These are phyloP conservation scores for Lotus japonicus DNA, from an alignment of 306 rosid genomes.

Conservation along the genomic window DNA sequence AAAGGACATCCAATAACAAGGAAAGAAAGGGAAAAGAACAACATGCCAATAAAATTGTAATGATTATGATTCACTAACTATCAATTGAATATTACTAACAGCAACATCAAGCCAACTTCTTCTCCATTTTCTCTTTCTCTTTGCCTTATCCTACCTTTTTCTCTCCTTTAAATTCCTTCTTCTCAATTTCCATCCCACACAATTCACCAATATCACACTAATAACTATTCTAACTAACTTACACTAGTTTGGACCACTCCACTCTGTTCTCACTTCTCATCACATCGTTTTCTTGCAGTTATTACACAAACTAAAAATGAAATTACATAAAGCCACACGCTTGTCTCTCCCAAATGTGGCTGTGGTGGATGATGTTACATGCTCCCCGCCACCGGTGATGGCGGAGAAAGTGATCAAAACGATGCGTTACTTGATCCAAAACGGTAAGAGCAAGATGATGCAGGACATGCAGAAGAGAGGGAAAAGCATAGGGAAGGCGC, in stretches of 20 bases:
- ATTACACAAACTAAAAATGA: conserved; percentile 8
- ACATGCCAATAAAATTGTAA: conserved; percentile 37
- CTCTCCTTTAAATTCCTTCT: conserved; percentile 14
- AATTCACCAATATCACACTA: too few species aligned
- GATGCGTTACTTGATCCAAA: conserved; percentile 37
- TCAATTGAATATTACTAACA: conserved; percentile 9
- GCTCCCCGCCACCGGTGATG: conserved; percentile 24
- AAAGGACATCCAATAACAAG: conserved; percentile 27
- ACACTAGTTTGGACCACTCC: background rate
- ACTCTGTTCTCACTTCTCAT: background rate
- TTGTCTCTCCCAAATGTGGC: conserved; percentile 15
- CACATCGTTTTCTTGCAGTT: background rate
- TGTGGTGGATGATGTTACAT: conserved; percentile 23
- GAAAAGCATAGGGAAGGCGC: conserved; percentile 31
- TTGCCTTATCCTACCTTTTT: conserved; percentile 28
- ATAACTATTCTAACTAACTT: too few species aligned
- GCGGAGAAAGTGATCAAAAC: conserved; percentile 34
- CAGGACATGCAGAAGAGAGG: conserved; percentile 32
- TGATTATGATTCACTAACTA: conserved; percentile 26
- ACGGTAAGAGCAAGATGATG: conserved; percentile 29
- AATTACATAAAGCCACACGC: background rate
- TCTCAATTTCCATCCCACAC: background rate
- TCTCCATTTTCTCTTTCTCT: conserved; percentile 20
- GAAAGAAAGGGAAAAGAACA: conserved; percentile 14
- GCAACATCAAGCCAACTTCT: conserved; percentile 18